Evolutionary conservation across 371 early-diverging fungal species (phyloP), one percentile per base, ranked within the genome.

Genomic region (Nematocida sp.): DNA sequence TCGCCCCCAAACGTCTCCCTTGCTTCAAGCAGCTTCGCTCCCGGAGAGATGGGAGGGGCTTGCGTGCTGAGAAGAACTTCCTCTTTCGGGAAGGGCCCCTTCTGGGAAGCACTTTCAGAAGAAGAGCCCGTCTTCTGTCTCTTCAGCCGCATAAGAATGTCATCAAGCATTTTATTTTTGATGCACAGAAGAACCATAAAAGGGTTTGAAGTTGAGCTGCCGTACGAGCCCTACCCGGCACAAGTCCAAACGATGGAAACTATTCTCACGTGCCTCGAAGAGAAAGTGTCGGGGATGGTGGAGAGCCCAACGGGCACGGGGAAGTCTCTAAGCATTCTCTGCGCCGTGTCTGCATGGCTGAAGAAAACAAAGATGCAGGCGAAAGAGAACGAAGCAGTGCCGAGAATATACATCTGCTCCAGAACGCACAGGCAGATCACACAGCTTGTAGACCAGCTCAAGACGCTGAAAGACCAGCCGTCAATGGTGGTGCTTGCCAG

Each of bases 341-440:
- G 86, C 62, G 83, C 87, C 0, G 80, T 80, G 2, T 60, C 86
- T 19, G 86, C 84, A 4, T 88, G 55, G 77, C 38, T 58, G 13
- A 27, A 41, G 13, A n/a, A 27, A 40, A 45, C n/a, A 25, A 32
- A 27, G 4, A 37, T 23, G 4, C 50, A 48, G 43, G 34, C 56
- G 31, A 36, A 41, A 37, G 51, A 50, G 13, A 31, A 7, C 53
- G 60, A 85, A 31, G 41, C 64, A 15, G 43, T 40, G 46, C 46
- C 48, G 45, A 82, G 77, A 52, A 87, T 91, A 11, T 86, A 85
- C 70, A 91, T 89, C 77, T 87, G 88, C 25, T 91, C 91, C 11
- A 86, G 91, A 53, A 91, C 94, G 17, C 95, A 94, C 80, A 92
- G 92, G 2, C 96, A 96, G 80, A 80, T 95, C 7, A 84, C 87